Evolutionary conservation across 352 stramenopile species (phyloP).

Genomic region (Globisporangium acanthophoron): DNA sequence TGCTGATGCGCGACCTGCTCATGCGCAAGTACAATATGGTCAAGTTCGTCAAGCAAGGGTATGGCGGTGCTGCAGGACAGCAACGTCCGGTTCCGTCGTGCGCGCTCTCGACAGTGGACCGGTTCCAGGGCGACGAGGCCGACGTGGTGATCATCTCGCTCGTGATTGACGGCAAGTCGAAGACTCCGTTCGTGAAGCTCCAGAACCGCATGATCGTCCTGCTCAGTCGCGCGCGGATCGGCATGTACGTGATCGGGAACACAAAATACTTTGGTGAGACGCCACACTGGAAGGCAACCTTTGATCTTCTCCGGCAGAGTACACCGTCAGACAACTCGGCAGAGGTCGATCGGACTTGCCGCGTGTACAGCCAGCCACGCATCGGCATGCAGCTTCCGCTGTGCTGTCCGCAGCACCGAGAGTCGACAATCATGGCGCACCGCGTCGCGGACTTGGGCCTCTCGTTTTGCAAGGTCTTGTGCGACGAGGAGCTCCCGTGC

Average conservation of each 20-base stretch:
- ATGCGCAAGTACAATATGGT: conserved; percentile 35
- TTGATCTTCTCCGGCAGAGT: conserved; percentile 43
- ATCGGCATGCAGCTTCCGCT: conserved; percentile 61
- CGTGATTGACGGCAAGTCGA: conserved; percentile 86
- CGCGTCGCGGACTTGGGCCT: conserved; percentile 46
- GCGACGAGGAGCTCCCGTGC: conserved; percentile 45
- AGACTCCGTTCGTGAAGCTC: conserved; percentile 84
- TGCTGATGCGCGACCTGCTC: conserved; percentile 75
- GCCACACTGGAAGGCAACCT: conserved; percentile 70
- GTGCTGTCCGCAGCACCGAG: conserved; percentile 72
- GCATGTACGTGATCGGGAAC: conserved; percentile 85
- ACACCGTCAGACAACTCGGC: conserved; percentile 33
- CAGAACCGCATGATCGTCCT: conserved; percentile 89
- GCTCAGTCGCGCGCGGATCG: conserved; percentile 76
- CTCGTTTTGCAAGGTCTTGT: conserved; percentile 75
- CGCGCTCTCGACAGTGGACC: conserved; percentile 79
- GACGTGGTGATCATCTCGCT: conserved; percentile 86
- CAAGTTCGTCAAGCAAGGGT: conserved; percentile 15
- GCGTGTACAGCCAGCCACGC: conserved; percentile 29
- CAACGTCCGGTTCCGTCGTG: conserved; percentile 31
- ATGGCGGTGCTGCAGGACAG: conserved; percentile 15
- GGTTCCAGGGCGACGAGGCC: conserved; percentile 88
- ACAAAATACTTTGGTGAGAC: conserved; percentile 74
- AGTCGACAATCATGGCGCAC: conserved; percentile 25
- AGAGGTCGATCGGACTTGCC: conserved; percentile 17